Conservation (phyloP, 306 rosid genomes). For the Rosa multiflora region DNA sequence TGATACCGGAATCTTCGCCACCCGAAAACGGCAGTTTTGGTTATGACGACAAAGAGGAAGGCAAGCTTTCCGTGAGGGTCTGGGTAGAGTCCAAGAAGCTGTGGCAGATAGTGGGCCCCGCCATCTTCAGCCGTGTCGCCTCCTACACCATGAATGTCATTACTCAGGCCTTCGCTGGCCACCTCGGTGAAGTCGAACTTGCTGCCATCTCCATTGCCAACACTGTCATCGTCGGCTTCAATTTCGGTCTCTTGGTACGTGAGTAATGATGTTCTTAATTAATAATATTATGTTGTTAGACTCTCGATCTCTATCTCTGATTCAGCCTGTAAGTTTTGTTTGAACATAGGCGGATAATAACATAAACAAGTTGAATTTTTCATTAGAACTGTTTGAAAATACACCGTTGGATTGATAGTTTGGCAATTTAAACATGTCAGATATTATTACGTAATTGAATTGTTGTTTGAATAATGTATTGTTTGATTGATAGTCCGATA, state of each 20-base stretch:
- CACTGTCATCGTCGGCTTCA: slow-evolving; percentile 66
- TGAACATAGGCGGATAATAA: not conserved
- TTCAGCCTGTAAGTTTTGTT: not conserved
- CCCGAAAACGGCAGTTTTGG: not conserved
- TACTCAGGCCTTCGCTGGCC: slow-evolving; percentile 81
- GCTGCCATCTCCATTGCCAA: slow-evolving; percentile 75
- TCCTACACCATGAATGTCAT: slow-evolving; percentile 63
- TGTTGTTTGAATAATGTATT: not conserved
- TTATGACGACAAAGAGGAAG: not conserved
- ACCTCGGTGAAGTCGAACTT: slow-evolving; percentile 61
- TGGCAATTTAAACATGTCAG: not conserved
- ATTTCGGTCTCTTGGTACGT: slow-evolving; percentile 71
- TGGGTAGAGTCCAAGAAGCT: slow-evolving; percentile 63
- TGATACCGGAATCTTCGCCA: slow-evolving; percentile 11
- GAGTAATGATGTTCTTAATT: too few species aligned
- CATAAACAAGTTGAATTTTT: not conserved
- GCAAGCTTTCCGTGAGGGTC: slow-evolving; percentile 19
- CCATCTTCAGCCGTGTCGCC: slow-evolving; percentile 69
- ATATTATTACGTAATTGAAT: not conserved
- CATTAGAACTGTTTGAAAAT: not conserved
- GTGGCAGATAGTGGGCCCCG: slow-evolving; percentile 74
- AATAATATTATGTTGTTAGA: not conserved
- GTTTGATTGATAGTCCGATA: not conserved
- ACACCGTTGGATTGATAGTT: not conserved
- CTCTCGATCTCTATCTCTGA: too few species aligned